Conservation (phyloP, 164 flowering plant species). For the Berberis vulgaris region DNA sequence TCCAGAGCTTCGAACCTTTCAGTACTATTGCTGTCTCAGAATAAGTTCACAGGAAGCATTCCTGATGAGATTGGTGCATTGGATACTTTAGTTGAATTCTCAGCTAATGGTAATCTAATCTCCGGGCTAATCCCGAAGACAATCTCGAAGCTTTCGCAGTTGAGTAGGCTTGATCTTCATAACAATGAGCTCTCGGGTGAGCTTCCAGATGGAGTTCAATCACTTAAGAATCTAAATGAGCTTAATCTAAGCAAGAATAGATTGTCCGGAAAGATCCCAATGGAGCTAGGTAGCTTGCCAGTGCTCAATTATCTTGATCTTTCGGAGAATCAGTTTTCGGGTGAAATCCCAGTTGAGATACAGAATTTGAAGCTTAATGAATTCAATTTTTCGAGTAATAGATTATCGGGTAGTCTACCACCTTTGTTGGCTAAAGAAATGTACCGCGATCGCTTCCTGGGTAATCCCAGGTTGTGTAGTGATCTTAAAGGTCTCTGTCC, state of each 20-base stretch:
- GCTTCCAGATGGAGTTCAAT: conserved; percentile 27
- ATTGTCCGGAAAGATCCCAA: conserved; percentile 40
- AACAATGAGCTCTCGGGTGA: conserved; percentile 31
- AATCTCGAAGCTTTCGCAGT: conserved; percentile 24
- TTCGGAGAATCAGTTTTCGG: conserved; percentile 37
- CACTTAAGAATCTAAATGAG: conserved; percentile 34
- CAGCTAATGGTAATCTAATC: conserved; percentile 24
- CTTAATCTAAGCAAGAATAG: conserved; percentile 36
- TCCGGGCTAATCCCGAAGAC: conserved; percentile 31
- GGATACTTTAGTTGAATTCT: conserved; percentile 25
- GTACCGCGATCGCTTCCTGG: conserved; percentile 45
- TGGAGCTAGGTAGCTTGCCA: conserved; percentile 35
- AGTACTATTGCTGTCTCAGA: conserved; percentile 28
- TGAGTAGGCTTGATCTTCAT: conserved; percentile 38
- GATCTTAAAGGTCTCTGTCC: conserved; percentile 39
- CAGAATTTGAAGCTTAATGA: conserved; percentile 47
- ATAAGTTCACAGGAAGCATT: conserved; percentile 49
- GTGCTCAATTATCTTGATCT: conserved; percentile 53
- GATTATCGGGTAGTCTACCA: conserved; percentile 39
- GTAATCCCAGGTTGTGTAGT: conserved; percentile 55
- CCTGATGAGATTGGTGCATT: conserved; percentile 39
- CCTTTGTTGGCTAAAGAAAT: conserved; percentile 36
- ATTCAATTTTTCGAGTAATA: conserved; percentile 43
- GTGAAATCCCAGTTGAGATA: conserved; percentile 36
- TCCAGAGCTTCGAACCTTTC: conserved; percentile 44